phyloP scores from a whole-genome alignment of 192 early-diverging fungal species.

The Neocallimastix lanati region DNA sequence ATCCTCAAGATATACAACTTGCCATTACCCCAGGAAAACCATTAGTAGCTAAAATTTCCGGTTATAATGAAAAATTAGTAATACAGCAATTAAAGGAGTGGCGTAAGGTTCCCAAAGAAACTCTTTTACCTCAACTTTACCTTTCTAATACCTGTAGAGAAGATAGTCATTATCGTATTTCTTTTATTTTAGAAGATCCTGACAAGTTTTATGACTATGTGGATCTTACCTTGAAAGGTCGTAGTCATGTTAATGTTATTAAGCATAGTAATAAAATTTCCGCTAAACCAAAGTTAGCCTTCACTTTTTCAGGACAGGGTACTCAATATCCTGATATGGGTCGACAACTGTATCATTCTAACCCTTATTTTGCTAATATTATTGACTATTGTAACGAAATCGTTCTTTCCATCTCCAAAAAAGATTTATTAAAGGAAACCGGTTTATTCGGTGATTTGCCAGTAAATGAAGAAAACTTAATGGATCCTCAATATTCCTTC shows the following conservation, averaged over 20 bases:
- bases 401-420: neutral
- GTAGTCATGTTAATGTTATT: neutral
- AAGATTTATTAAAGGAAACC: neutral
- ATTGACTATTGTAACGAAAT: neutral
- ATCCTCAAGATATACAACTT: neutral
- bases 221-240: constrained; percentile 5
- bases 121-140: neutral
- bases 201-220: neutral
- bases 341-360: neutral
- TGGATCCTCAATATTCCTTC: neutral
- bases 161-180: neutral
- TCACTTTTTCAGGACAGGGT: neutral
- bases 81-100: neutral
- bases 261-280: neutral
- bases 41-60: neutral
- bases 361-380: neutral
- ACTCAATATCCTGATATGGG: neutral
- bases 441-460: neutral
- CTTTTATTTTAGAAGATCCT: neutral
- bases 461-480: neutral
- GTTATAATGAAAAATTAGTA: neutral
- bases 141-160: neutral
- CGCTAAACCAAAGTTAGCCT: neutral
- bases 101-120: neutral
- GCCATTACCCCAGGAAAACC: neutral